Evolutionary conservation across 2,329 filamentous ascomycete genomes (phyloP).

Genomic region (Exophiala spinifera): DNA sequence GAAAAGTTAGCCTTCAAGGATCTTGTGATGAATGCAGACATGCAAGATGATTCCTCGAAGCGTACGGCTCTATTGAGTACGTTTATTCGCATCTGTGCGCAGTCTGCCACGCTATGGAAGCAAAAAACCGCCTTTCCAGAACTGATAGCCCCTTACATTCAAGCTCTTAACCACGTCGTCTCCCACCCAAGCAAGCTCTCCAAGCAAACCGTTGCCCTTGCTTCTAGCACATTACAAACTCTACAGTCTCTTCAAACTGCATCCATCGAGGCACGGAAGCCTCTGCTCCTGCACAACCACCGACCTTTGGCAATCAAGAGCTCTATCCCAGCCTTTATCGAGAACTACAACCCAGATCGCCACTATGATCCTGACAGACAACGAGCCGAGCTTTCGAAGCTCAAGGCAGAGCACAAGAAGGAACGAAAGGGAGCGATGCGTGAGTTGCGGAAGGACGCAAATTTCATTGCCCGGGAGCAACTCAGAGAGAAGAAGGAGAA

Average conservation of each 20-base stretch:
- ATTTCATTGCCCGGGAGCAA: constrained; percentile 88
- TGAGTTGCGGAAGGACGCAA: constrained; percentile 90
- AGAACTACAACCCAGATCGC: constrained; percentile 87
- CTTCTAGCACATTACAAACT: constrained; percentile 36
- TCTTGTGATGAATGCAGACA: constrained; percentile 6
- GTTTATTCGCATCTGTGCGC: constrained; percentile 63
- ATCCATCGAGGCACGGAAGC: constrained; percentile 62
- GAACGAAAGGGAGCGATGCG: constrained; percentile 93
- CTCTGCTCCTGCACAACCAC: constrained; percentile 86
- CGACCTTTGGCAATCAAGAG: constrained; percentile 82
- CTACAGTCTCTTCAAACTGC: constrained; percentile 54
- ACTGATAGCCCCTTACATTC: constrained; percentile 65
- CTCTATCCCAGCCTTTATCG: constrained; percentile 91
- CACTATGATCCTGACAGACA: constrained; percentile 97
- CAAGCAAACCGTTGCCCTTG: constrained; percentile 49
- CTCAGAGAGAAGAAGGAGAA: constrained; percentile 88
- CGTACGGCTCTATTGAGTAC: constrained; percentile 18
- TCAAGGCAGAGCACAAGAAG: constrained; percentile 87
- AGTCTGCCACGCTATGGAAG: constrained; percentile 70
- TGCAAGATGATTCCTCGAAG: not conserved
- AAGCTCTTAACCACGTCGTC: constrained; percentile 59
- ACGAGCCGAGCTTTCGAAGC: constrained; percentile 76
- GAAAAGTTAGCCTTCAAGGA: constrained; percentile 55
- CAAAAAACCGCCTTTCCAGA: constrained; percentile 72
- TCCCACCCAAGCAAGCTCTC: constrained; percentile 42